Conservation (phyloP, 306 rosid species). For the Prunus davidiana region DNA sequence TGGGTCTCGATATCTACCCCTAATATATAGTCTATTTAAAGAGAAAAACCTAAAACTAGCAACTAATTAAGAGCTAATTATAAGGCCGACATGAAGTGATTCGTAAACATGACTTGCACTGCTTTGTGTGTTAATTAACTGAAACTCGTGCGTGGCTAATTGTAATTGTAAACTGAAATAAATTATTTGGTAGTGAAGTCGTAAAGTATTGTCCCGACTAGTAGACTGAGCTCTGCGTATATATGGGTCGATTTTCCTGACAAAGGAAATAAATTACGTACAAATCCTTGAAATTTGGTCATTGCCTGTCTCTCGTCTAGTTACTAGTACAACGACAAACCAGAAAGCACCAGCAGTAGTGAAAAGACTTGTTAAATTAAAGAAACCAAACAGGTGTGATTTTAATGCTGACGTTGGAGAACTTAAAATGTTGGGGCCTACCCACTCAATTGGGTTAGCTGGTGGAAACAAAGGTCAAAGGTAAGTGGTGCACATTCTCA, state of each 20-base stretch:
- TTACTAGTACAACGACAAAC: background rate
- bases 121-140: too few relatives aligned
- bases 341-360: too few relatives aligned
- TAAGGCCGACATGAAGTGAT: too few relatives aligned
- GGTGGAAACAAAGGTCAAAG: background rate
- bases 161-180: background rate
- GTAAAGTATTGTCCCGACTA: background rate
- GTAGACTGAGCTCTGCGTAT: background rate
- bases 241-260: background rate
- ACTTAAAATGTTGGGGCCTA: background rate
- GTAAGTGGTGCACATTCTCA: constrained; percentile 8
- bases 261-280: background rate
- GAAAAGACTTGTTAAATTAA: too few relatives aligned
- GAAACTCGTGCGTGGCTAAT: too few relatives aligned
- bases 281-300: background rate
- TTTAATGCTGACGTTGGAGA: background rate
- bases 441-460: background rate
- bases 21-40: too few relatives aligned
- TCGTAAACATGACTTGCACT: too few relatives aligned
- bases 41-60: too few relatives aligned
- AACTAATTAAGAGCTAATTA: too few relatives aligned
- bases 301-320: background rate
- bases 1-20: fast-evolving
- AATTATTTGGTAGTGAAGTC: background rate
- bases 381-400: too few relatives aligned